Percentiles rank a stretch among this genome's conserved stretches.
Evolutionary conservation across 257 asterid genomes (phyloP).

Genomic region (Penstemon newberryi): DNA sequence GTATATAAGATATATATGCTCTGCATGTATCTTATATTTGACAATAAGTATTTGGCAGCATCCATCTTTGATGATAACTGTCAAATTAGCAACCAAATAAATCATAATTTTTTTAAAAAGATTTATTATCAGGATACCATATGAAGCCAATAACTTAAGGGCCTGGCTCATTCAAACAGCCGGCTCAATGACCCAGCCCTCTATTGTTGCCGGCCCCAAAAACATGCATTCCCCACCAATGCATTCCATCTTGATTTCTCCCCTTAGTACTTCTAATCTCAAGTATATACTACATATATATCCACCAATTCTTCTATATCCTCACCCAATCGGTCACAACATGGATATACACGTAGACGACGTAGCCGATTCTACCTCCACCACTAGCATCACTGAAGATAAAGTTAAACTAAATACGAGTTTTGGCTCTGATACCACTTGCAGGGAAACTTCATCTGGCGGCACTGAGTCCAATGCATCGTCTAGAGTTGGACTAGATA

Average conservation of each 20-base stretch:
- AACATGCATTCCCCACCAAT: conserved; percentile 27
- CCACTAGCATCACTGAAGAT: conserved; percentile 19
- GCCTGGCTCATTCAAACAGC: conserved; percentile 42
- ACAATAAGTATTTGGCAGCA: conserved; percentile 17
- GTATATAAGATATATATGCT: conserved; percentile 12
- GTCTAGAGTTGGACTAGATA: not conserved
- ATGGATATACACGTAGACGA: conserved; percentile 35
- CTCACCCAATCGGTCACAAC: not conserved
- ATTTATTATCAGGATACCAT: not conserved
- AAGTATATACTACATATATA: not conserved
- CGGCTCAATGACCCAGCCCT: conserved; percentile 54
- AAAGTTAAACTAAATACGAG: conserved; percentile 20
- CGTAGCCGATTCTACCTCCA: conserved; percentile 24
- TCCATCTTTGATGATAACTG: conserved; percentile 16
- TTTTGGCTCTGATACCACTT: conserved; percentile 29
- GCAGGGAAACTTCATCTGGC: conserved; percentile 11
- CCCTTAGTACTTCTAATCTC: not conserved
- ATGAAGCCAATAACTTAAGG: conserved; percentile 24
- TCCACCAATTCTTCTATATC: conserved; percentile 3
- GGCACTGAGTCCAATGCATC: conserved; percentile 29
- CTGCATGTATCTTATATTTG: not conserved
- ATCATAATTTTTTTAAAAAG: not conserved
- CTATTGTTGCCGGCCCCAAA: conserved; percentile 58
- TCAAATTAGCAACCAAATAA: conserved; percentile 8
- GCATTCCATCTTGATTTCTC: conserved; percentile 18